Evolutionary conservation across 495 filamentous ascomycete genomes (phyloP).

Genomic region (Cercophora newfieldiana): DNA sequence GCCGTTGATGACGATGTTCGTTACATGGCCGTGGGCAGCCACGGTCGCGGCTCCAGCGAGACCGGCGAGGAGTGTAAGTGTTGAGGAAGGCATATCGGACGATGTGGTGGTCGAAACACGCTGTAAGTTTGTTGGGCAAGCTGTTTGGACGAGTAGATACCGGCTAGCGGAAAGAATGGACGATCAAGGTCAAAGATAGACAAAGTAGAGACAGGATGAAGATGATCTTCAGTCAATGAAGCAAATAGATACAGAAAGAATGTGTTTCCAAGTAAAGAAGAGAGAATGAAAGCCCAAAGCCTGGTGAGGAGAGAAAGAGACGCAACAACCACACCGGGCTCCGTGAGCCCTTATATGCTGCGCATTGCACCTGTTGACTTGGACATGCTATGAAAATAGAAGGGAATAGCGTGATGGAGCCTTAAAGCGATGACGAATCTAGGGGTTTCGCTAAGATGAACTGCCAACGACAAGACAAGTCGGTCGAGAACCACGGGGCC

Average conservation of each 20-base stretch:
- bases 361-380: background rate
- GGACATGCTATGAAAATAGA: background rate
- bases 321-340: background rate
- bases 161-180: conserved; percentile 30
- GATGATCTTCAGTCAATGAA: conserved; percentile 36
- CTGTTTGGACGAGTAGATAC: background rate
- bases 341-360: background rate
- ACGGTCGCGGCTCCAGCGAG: conserved; percentile 55
- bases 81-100: conserved; percentile 34
- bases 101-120: conserved; percentile 6
- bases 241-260: conserved; percentile 24
- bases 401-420: background rate
- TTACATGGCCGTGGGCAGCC: conserved; percentile 62
- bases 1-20: conserved; percentile 60
- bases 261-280: conserved; percentile 23
- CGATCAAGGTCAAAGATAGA: conserved; percentile 5
- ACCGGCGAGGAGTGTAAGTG: conserved; percentile 35
- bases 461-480: background rate
- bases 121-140: background rate
- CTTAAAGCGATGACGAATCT: background rate
- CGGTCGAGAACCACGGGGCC: background rate
- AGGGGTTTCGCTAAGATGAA: background rate
- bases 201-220: conserved; percentile 20
- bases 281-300: conserved; percentile 20
- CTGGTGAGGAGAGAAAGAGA: conserved; percentile 1